phyloP scores from a whole-genome alignment of 164 flowering plant genomes.

The Buxus sempervirens region DNA sequence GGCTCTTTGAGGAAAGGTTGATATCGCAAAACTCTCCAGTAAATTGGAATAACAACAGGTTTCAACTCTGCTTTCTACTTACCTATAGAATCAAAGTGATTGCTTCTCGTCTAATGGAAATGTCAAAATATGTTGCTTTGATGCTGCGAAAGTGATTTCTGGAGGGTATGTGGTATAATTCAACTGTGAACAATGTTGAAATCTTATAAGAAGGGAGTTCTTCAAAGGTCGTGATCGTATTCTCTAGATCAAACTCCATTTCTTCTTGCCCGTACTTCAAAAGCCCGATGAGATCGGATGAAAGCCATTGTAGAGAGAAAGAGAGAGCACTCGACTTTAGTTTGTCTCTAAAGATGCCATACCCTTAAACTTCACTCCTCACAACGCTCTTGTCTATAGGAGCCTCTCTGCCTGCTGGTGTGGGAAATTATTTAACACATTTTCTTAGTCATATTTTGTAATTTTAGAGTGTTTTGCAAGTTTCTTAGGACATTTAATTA shows the following conservation, averaged over 20 bases:
- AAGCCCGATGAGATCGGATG: background rate
- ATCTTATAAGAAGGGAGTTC: slow-evolving; percentile 23
- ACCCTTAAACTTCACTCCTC: slow-evolving; percentile 28
- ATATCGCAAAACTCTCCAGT: too few species aligned
- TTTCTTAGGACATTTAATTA: too few species aligned
- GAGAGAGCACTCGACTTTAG: background rate
- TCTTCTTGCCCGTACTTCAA: background rate
- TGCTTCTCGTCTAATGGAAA: slow-evolving; percentile 32
- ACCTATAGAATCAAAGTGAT: slow-evolving; percentile 47
- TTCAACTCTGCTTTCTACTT: background rate
- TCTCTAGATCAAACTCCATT: slow-evolving; percentile 63
- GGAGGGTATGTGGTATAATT: slow-evolving; percentile 60
- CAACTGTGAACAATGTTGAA: slow-evolving; percentile 38
- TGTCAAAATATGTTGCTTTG: slow-evolving; percentile 13
- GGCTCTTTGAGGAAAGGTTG: too few species aligned
- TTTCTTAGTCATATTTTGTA: too few species aligned
- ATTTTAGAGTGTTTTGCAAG: too few species aligned
- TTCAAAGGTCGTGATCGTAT: slow-evolving; percentile 36
- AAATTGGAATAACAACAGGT: background rate
- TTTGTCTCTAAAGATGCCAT: slow-evolving; percentile 15
- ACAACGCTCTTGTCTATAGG: slow-evolving; percentile 1
- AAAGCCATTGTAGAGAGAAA: slow-evolving; percentile 10
- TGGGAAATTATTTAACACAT: too few species aligned
- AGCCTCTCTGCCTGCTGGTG: background rate
- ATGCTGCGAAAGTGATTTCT: slow-evolving; percentile 16